phyloP scores from a whole-genome alignment of 2,329 filamentous ascomycete genomes.

The Scorias spongiosa region DNA sequence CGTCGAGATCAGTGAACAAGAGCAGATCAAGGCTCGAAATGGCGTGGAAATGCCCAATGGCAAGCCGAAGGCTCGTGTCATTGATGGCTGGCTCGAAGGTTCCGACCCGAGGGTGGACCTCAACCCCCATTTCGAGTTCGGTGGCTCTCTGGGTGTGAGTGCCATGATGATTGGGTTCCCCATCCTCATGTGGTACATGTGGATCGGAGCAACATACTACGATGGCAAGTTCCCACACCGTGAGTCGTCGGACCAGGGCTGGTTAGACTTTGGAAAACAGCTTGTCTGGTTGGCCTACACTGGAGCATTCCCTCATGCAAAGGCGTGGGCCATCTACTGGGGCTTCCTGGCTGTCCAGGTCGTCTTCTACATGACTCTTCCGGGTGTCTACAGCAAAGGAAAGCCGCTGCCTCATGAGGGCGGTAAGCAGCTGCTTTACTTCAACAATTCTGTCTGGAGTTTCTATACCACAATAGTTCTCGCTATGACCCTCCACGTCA shows the following conservation, averaged over 20 bases:
- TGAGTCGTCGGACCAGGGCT: slow-evolving; percentile 23
- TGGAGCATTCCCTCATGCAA: slow-evolving; percentile 65
- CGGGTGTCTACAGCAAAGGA: slow-evolving; percentile 75
- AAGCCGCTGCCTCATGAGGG: slow-evolving; percentile 72
- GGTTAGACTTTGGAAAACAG: slow-evolving; percentile 55
- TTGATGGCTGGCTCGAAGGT: slow-evolving; percentile 23
- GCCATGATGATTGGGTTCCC: slow-evolving; percentile 89
- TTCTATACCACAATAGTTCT: slow-evolving; percentile 74
- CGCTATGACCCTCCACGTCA: slow-evolving; percentile 59
- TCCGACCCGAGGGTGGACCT: slow-evolving; percentile 26
- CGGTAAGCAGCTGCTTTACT: slow-evolving; percentile 81
- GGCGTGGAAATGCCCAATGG: slow-evolving; percentile 23
- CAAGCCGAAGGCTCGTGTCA: slow-evolving; percentile 21
- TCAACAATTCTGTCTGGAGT: slow-evolving; percentile 77
- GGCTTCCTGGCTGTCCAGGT: slow-evolving; percentile 75
- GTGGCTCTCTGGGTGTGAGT: slow-evolving; percentile 64
- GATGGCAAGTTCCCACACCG: slow-evolving; percentile 56
- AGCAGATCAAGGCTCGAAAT: slow-evolving; percentile 6
- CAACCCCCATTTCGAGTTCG: slow-evolving; percentile 59
- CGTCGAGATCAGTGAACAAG: slow-evolving; percentile 3
- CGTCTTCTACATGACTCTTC: slow-evolving; percentile 67
- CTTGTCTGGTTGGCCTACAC: slow-evolving; percentile 61
- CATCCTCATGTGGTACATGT: slow-evolving; percentile 98
- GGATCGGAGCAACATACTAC: slow-evolving; percentile 90
- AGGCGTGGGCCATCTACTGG: slow-evolving; percentile 93